Evolutionary conservation across 2,329 filamentous ascomycete species (phyloP).

Genomic region (Botrytis tulipae): DNA sequence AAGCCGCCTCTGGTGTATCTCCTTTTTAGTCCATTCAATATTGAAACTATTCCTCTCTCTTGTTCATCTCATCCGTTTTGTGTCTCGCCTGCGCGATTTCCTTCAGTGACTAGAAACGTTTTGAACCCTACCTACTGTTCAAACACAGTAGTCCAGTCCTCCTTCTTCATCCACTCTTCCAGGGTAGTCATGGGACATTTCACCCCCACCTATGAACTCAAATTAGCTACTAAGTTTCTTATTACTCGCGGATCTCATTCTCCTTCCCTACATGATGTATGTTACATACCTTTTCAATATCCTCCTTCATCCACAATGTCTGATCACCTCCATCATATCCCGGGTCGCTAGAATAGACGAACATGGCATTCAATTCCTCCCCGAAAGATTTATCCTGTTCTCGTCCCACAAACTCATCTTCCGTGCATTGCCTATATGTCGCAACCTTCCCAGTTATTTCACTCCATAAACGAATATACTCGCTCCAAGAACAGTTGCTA

Average conservation of each 20-base stretch:
- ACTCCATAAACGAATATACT: slow-evolving; percentile 28
- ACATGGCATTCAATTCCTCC: slow-evolving; percentile 40
- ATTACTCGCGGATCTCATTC: too few species aligned
- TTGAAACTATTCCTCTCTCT: background rate
- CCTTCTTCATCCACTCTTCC: slow-evolving; percentile 5
- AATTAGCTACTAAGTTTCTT: background rate
- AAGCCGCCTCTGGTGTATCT: background rate
- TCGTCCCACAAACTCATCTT: slow-evolving; percentile 36
- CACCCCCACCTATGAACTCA: background rate
- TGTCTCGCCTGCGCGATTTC: background rate
- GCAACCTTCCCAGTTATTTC: slow-evolving; percentile 22
- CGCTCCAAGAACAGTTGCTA: slow-evolving; percentile 24
- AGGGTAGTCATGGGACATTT: slow-evolving; percentile 10
- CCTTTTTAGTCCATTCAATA: background rate
- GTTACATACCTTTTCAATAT: slow-evolving; percentile 23
- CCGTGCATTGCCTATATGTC: slow-evolving; percentile 24
- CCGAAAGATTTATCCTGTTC: slow-evolving; percentile 30
- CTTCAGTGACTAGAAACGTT: background rate
- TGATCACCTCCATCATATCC: slow-evolving; percentile 42
- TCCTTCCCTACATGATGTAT: background rate
- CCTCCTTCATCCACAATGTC: slow-evolving; percentile 28
- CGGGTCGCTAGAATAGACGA: slow-evolving; percentile 32
- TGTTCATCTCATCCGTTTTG: background rate
- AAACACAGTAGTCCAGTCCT: slow-evolving; percentile 7
- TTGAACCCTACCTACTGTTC: background rate